Evolutionary conservation across 495 filamentous ascomycete species (phyloP), one percentile per base, ranked within the genome.

Genomic region (Aspergillus funiculosus): DNA sequence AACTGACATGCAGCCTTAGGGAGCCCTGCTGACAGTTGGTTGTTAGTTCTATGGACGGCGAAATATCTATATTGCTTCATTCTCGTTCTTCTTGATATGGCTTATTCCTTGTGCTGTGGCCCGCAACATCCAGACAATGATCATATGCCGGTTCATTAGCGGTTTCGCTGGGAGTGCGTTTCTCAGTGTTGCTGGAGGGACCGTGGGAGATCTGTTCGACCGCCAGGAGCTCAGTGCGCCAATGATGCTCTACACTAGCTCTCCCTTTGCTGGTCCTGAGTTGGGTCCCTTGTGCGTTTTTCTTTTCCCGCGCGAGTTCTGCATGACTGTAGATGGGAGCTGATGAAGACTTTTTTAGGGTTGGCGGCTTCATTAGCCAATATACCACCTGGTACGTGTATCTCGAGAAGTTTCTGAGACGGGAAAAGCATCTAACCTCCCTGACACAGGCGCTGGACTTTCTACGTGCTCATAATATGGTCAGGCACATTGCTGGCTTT

Each of bases 31-130:
- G n/a, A n/a, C n/a, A n/a, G n/a, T n/a, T n/a, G n/a, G n/a, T n/a
- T n/a, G n/a, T 10, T 71, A 94, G 72, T 97, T 97, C 60, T 94
- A 90, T 60, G 92, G 92, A 14, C 79, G 92, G 10, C 69, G 90
- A 27, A 82, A 82, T 20, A 87, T 96, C 49, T 97, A 95, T 54
- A 72, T 95, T 20, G 58, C 61, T 14, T 89, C 87, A 0, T 94
- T 91, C 64, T 62, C 70, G 0, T 75, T 85, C 49, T 96, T 92
- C 63, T 54, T 91, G 41, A 78, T 96, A 50, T 95, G 86, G 80
- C 54, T 95, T 22, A 82, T 97, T 39, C 92, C 92, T 6, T 88
- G 84, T 50, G 91, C 92, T 1, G 80, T 96, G 18, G 89, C 92
- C 6, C 66, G 75, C 17, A 95, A 95, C 54, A 83, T 90, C 17